These are phyloP conservation scores for Triadica sebifera DNA, from an alignment of 345 rosid species.

Conservation along the genomic window DNA sequence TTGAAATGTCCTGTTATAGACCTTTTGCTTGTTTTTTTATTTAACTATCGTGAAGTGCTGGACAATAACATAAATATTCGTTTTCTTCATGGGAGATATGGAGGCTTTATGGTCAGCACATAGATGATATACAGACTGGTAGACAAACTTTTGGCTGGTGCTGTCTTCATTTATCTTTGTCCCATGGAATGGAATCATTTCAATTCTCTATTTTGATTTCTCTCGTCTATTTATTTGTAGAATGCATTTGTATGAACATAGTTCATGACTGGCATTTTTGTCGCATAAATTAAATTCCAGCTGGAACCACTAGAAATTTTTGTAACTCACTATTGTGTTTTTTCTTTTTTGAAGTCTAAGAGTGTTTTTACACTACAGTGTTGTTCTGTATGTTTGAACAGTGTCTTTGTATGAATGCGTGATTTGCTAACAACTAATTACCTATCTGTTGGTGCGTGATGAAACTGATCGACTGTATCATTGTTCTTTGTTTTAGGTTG, in stretches of 20 bases:
- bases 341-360: too few species aligned
- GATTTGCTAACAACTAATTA: background rate
- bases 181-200: background rate
- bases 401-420: background rate
- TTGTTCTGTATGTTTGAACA: background rate
- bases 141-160: conserved; percentile 3
- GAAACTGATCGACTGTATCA: conserved; percentile 13
- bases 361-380: background rate
- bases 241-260: background rate
- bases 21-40: background rate
- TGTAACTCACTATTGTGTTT: background rate
- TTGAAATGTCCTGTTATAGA: background rate
- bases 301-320: background rate
- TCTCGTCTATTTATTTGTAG: background rate
- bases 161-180: conserved; percentile 3
- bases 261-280: background rate
- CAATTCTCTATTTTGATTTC: background rate
- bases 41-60: background rate
- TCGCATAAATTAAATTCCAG: background rate
- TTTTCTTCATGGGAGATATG: conserved; percentile 6
- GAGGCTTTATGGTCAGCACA: background rate
- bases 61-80: conserved; percentile 2
- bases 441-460: conserved; percentile 9
- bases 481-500: conserved; percentile 52
- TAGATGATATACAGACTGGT: background rate